A percentile compares a stretch with the other conserved stretches of the same genome.
Evolutionary conservation across 2,329 filamentous ascomycete species (phyloP).

Genomic region (Trichoderma sp.): DNA sequence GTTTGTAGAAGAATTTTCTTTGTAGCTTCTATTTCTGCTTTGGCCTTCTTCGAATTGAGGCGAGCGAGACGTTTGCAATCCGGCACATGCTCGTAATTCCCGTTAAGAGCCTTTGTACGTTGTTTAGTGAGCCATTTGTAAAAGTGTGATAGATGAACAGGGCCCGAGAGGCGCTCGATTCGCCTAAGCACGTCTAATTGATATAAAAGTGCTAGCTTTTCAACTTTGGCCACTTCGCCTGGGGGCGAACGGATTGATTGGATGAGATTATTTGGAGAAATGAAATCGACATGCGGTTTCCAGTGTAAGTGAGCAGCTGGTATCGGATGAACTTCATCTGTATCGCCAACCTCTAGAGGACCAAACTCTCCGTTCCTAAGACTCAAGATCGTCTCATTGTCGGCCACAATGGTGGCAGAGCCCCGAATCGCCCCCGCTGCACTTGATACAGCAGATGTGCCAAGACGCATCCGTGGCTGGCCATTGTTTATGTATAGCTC

Average conservation of each 20-base stretch:
- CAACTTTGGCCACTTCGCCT: not conserved
- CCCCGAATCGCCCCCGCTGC: not conserved
- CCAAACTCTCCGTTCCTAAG: not conserved
- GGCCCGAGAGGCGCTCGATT: not conserved
- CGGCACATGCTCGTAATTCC: not conserved
- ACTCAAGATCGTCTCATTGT: not conserved
- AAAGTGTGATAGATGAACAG: not conserved
- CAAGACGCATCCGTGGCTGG: not conserved
- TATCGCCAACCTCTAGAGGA: not conserved
- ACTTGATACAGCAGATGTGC: not conserved
- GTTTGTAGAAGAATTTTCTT: not conserved
- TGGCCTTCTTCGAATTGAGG: not conserved
- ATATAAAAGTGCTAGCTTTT: not conserved
- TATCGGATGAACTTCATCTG: not conserved
- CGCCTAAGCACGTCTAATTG: not conserved
- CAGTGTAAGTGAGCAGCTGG: not conserved
- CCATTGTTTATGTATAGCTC: slow-evolving; percentile 6
- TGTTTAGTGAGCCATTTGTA: slow-evolving; percentile 13
- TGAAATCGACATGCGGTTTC: slow-evolving; percentile 1
- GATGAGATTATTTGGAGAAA: not conserved
- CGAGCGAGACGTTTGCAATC: not conserved
- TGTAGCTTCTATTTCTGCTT: not conserved
- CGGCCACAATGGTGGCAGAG: not conserved
- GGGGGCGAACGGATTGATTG: not conserved
- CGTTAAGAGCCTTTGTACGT: not conserved